Percentiles rank a stretch among this genome's conserved stretches.
Evolutionary conservation across 768 basidiomycete species (phyloP).

Genomic region (Rhizopogon roseolus): DNA sequence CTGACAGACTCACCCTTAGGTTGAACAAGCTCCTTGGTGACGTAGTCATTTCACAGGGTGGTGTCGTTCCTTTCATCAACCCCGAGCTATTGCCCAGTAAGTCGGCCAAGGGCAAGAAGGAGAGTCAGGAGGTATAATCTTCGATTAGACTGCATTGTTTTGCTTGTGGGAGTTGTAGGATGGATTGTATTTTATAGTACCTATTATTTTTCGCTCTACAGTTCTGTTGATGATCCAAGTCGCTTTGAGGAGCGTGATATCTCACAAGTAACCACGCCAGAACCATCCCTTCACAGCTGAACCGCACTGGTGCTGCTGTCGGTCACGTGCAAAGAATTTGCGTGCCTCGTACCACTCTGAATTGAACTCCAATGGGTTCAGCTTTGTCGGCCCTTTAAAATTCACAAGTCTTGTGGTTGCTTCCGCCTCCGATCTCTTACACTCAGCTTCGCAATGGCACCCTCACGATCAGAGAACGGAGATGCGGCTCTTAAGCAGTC

Average conservation of each 20-base stretch:
- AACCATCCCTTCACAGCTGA: too few species aligned
- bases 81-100: conserved; percentile 50
- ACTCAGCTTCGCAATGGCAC: conserved; percentile 8
- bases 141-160: conserved; percentile 10
- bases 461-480: conserved; percentile 2
- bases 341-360: background rate
- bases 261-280: too few species aligned
- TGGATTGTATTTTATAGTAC: conserved; percentile 28
- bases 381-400: background rate
- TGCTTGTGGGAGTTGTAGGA: conserved; percentile 19
- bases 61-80: conserved; percentile 50
- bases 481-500: background rate
- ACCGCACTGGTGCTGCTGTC: too few species aligned
- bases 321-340: conserved; percentile 1
- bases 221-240: background rate
- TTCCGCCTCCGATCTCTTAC: background rate
- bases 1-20: conserved; percentile 10
- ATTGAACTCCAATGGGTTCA: background rate
- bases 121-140: conserved; percentile 39
- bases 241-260: too few species aligned
- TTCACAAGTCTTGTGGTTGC: too few species aligned
- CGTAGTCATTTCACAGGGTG: conserved; percentile 62
- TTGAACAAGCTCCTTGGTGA: conserved; percentile 36
- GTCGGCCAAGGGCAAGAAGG: conserved; percentile 49
- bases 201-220: conserved; percentile 8